These are phyloP conservation scores for Polygonum aviculare DNA, from an alignment of 148 eudicot genomes.

Conservation along the genomic window DNA sequence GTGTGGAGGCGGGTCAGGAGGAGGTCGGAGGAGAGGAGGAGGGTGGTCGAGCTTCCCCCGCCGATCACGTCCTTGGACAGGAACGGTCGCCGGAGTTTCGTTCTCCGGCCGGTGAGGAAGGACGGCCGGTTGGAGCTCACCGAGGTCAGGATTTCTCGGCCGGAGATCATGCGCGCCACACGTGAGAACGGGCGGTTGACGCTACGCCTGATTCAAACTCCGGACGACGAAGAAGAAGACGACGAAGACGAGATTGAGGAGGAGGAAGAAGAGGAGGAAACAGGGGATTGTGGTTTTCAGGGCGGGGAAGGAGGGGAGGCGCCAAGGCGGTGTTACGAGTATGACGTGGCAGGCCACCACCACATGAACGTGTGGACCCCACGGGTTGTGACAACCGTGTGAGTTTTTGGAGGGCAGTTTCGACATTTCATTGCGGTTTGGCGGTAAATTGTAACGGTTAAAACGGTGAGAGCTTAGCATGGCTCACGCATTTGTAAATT, in stretches of 20 bases:
- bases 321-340: background rate
- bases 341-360: background rate
- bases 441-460: slow-evolving; percentile 4
- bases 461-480: background rate
- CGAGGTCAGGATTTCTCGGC: slow-evolving; percentile 30
- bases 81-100: slow-evolving; percentile 33
- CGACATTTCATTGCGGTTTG: background rate
- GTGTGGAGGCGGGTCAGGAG: background rate
- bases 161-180: slow-evolving; percentile 35
- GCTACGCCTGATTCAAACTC: slow-evolving; percentile 23
- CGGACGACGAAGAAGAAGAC: slow-evolving; percentile 6
- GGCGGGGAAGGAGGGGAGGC: background rate
- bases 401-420: background rate
- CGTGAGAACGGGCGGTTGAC: slow-evolving; percentile 52
- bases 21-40: slow-evolving; percentile 4
- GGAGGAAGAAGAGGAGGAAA: slow-evolving; percentile 10
- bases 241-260: slow-evolving; percentile 16
- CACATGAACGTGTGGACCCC: slow-evolving; percentile 4
- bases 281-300: background rate
- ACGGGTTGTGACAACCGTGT: background rate
- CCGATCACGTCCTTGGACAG: slow-evolving; percentile 40
- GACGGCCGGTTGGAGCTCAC: slow-evolving; percentile 45
- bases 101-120: slow-evolving; percentile 30
- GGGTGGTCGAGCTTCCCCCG: slow-evolving; percentile 40
- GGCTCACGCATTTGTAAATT: background rate